Base-by-base conservation (phyloP, 2,329 filamentous ascomycete genomes). In the Epichloe hybrida region DNA sequence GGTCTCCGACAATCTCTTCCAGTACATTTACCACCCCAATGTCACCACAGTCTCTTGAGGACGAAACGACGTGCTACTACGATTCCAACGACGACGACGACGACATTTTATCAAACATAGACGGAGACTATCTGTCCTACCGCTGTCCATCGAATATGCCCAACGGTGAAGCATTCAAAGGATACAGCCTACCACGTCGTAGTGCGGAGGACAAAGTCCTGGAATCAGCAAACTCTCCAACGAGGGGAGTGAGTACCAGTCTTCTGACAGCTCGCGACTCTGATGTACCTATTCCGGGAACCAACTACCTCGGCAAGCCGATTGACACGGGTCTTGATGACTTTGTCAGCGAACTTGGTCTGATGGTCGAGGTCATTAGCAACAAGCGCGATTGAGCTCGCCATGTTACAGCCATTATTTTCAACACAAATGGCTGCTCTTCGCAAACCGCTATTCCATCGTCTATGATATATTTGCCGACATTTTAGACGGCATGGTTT, bases 301-400 rank as follows among this genome's bases (percentile, higher is more conserved):
- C 50, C 44, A 57, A 61, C 53, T 55, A 68, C 15, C 59, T 71
- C 2, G 63, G 62, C 8, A 56, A 61, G 39, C 67, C 66, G 2
- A 61, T 64, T 41, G 66, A 69, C 46, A 61, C 64, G 4, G 66
- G 65, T 21, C 57, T 72, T 5, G 68, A 71, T 45, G 66, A 71
- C 50, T 68, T 72, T 54, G 65, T 61, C 41, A 65, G 55, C 48
- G 76, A 79, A 59, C 63, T 78, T 53, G 68, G 72, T 50, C 78
- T 75, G 74, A 73, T 79, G 61, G 72, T 70, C 11, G 68, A 71
- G 35, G 64, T 69, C 23, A 75, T 79, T 54, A 65, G 66, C 48
- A 63, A 58, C 31, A 67, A 64, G 55, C 47, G 49, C 13, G 42
- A 54, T 45, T 64, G 51, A 59, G 42, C 20, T 48, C 31, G 11